Percentiles rank a stretch among this genome's conserved stretches.
Conservation (phyloP, 1,284 basidiomycete species). For the Vanrija pseudolonga region DNA sequence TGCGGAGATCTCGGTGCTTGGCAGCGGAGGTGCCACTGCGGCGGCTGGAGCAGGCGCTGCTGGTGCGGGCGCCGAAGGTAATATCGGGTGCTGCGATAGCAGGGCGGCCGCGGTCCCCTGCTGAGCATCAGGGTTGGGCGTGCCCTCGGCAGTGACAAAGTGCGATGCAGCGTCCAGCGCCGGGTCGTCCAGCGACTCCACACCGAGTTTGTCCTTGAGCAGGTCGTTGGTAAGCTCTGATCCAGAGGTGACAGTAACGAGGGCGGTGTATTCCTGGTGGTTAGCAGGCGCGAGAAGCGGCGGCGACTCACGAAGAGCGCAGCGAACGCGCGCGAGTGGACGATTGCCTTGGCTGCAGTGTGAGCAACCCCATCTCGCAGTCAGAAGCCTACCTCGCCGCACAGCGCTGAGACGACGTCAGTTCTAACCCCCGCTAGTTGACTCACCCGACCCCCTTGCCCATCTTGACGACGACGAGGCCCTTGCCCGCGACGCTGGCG, state of each 20-base stretch:
- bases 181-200: constrained; percentile 8
- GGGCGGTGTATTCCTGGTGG: constrained; percentile 38
- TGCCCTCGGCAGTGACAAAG: background rate
- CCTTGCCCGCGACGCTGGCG: constrained; percentile 8
- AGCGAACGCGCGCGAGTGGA: constrained; percentile 39
- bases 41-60: background rate
- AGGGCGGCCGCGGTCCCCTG: background rate
- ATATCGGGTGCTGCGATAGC: background rate
- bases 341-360: constrained; percentile 37
- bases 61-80: background rate
- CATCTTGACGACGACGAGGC: constrained; percentile 13
- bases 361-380: background rate
- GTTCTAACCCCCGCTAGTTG: background rate
- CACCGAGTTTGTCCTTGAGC: constrained; percentile 25
- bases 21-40: background rate
- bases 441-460: constrained; percentile 34
- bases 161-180: background rate
- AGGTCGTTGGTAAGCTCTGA: constrained; percentile 33
- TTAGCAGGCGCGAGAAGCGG: background rate
- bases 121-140: background rate
- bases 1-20: background rate
- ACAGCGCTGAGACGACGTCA: constrained; percentile 1
- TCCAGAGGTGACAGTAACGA: constrained; percentile 31
- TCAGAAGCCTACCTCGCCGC: background rate
- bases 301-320: constrained; percentile 29